Evolutionary conservation across 2,329 filamentous ascomycete genomes (phyloP).

Genomic region (Colletotrichum chrysophilum): DNA sequence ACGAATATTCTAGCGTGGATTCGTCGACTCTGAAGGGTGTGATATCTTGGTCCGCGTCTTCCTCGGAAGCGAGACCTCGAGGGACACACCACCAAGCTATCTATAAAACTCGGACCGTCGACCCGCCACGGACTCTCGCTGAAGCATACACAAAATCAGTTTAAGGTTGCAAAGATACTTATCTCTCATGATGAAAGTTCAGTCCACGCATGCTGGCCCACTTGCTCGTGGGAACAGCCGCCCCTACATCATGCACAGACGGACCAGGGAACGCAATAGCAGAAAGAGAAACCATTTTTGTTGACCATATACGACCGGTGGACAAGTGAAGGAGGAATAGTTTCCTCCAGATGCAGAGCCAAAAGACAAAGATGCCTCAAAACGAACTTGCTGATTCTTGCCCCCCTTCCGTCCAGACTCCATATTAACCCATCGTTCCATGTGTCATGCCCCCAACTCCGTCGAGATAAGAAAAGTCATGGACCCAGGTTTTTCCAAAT

Average conservation of each 20-base stretch:
- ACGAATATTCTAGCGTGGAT: too few relatives aligned
- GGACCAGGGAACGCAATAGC: not conserved
- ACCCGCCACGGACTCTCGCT: too few relatives aligned
- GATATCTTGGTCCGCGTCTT: too few relatives aligned
- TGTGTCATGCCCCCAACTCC: conserved; percentile 2
- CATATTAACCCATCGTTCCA: conserved; percentile 10
- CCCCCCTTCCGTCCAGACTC: conserved; percentile 5
- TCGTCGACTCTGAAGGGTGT: too few relatives aligned
- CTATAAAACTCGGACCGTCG: too few relatives aligned
- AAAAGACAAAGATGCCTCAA: not conserved
- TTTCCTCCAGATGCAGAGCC: not conserved
- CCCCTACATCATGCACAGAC: not conserved
- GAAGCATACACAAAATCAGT: too few relatives aligned
- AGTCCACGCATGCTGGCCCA: not conserved
- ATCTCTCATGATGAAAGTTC: not conserved
- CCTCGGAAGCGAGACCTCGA: too few relatives aligned
- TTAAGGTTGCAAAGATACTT: too few relatives aligned
- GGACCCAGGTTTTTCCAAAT: conserved; percentile 14
- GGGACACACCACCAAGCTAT: too few relatives aligned
- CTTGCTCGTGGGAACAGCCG: not conserved
- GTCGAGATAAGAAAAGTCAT: conserved; percentile 6
- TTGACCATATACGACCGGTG: conserved; percentile 1
- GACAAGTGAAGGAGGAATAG: not conserved
- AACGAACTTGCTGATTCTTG: not conserved
- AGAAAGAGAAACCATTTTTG: not conserved